Base-by-base conservation (phyloP, 2,329 filamentous ascomycete genomes). In the Fonsecaea monophora region DNA sequence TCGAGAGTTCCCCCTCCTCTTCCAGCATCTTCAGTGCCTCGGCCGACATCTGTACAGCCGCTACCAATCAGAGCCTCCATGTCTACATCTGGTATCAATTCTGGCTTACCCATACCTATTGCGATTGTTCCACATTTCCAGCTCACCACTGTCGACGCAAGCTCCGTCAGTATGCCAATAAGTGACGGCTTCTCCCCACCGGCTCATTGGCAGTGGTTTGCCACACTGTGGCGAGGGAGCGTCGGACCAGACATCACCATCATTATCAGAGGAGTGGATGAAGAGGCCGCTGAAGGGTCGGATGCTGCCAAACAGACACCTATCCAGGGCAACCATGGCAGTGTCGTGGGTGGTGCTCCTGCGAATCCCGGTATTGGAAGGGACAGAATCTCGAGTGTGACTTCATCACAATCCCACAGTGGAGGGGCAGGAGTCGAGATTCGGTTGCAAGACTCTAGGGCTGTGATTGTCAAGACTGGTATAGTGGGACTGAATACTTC, bases 141-240 rank as follows among this genome's bases (percentile, higher is more conserved):
- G 68, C 86, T 97, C 48, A 90, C 89, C 12, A 86, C 90, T 0
- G 90, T 92, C 0, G 91, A 97, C 76, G 82, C 84, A 56, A 94
- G 90, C 76, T 91, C 93, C 1, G 87, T 86, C 62, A 82, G 84
- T 13, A 88, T 94, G 53, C 90, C 91, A 1, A 92, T 96, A 71
- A 82, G 84, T 18, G 93, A 96, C 75, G 83, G 85, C 6, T 97
- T 96, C 77, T 86, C 88, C 15, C 89, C 91, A 0, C 85, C 91
- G n/a, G 93, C 96, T 74, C 94, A 98, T 80, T 98, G 94, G 93
- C 91, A 96, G 78, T 98, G 94, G 94, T 92, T 95, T 83, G 94
- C 94, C 40, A 94, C 91, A 53, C 85, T 97, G 25, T 98, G 94
- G 94, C 89, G 94, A 9, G 92, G 92, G 9, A 90, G 92, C 62